Evolutionary conservation across 441 rosid species (phyloP), one percentile per base, ranked within the genome.

Genomic region (Adansonia rubrostipa): DNA sequence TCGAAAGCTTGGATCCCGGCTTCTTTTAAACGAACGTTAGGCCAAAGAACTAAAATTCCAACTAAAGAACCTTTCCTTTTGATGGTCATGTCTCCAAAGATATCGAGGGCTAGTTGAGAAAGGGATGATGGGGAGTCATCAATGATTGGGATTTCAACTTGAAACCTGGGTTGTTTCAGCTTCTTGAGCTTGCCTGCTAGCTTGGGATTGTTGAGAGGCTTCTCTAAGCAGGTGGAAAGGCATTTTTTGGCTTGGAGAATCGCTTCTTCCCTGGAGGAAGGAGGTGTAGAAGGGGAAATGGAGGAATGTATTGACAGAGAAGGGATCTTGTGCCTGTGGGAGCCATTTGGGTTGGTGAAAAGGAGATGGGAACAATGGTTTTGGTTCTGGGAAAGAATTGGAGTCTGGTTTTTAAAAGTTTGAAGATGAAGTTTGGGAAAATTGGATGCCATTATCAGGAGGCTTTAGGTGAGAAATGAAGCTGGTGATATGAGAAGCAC

Each of bases 161-260:
- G 92, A 86, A 88, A 91, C 73, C 92, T 87, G 53, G 92, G 91
- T 75, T 93, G 98, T 84, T 89, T 92, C 17, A 90, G 78, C 63
- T 89, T 93, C 89, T 88, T 96, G 81, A 91, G 85, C 76, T 89
- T 91, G 8, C 93, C 91, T 6, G 86, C 76, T 22, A 90, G 86
- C 76, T 88, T 93, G 22, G 92, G 94, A 81, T 90, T 93, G 84
- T 89, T 89, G 58, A 93, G 89, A 61, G 94, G 94, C 88, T 89
- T 95, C 80, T 86, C 84, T 36, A 91, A 85, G 80, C 91, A 82
- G 72, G 88, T 85, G 9, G 90, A 82, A 82, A 95, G 92, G 82
- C 94, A 93, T 77, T 88, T 89, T 77, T 88, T 92, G 84, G 95
- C 97, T 85, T 92, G 95, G 76, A 83, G 84, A 54, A 95, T 84